These are phyloP conservation scores for Astrocystis sublimbata DNA, from an alignment of 495 filamentous ascomycete genomes.

Conservation along the genomic window DNA sequence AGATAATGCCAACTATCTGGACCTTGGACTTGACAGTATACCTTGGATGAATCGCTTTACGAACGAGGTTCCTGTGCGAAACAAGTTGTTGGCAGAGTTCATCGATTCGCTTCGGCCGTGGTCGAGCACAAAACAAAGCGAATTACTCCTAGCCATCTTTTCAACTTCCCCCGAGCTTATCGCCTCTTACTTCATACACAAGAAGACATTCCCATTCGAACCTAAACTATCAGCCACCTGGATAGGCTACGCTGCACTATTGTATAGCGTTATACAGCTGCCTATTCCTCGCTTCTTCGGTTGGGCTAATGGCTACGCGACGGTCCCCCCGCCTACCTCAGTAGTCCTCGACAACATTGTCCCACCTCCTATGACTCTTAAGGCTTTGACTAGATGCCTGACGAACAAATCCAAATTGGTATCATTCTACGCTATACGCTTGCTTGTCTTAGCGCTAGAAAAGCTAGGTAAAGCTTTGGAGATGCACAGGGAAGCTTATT, in stretches of 20 bases:
- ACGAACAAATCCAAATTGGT: slow-evolving; percentile 72
- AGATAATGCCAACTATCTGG: slow-evolving; percentile 53
- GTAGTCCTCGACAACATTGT: slow-evolving; percentile 82
- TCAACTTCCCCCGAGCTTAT: slow-evolving; percentile 78
- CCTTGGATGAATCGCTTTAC: slow-evolving; percentile 67
- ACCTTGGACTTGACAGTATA: slow-evolving; percentile 67
- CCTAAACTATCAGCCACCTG: slow-evolving; percentile 89
- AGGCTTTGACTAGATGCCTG: slow-evolving; percentile 73
- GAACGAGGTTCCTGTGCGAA: slow-evolving; percentile 68
- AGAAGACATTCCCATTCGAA: slow-evolving; percentile 79
- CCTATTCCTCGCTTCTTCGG: slow-evolving; percentile 72
- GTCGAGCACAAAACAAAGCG: slow-evolving; percentile 74
- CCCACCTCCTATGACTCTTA: slow-evolving; percentile 77
- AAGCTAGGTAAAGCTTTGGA: slow-evolving; percentile 67
- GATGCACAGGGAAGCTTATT: slow-evolving; percentile 53
- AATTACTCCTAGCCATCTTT: slow-evolving; percentile 79
- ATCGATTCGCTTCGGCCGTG: slow-evolving; percentile 80
- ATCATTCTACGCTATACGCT: slow-evolving; percentile 77
- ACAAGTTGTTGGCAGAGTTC: slow-evolving; percentile 72
- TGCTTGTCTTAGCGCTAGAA: slow-evolving; percentile 73
- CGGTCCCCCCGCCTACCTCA: slow-evolving; percentile 71
- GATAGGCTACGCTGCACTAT: slow-evolving; percentile 87
- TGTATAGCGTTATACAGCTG: slow-evolving; percentile 75
- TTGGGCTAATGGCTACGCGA: slow-evolving; percentile 49
- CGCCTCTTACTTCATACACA: slow-evolving; percentile 78